Evolutionary conservation across 148 eudicot genomes (phyloP), one percentile per base, ranked within the genome.

Genomic region (Fagopyrum tataricum): DNA sequence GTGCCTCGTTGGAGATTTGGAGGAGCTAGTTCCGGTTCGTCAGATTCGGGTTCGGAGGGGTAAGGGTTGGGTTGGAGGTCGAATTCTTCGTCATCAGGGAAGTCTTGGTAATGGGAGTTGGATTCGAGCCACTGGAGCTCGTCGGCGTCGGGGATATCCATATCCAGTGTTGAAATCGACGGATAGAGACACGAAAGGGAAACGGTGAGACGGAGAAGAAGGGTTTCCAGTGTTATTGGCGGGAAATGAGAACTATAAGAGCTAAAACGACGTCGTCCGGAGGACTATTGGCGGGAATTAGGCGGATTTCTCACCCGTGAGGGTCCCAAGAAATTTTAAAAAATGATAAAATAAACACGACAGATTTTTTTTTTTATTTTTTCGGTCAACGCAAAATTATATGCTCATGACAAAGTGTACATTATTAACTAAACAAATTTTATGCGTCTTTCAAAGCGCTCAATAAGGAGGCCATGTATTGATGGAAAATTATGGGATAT

Each of bases 121-220:
- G 94, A 81, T 84, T 93, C 98, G 24, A 94, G 88, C 97, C 91
- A 94, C 70, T 89, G 81, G 61, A 94, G 96, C 88, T 93, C 98
- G 17, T 89, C 96, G 3, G 85, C 43, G 47, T 81, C 87, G 23
- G 96, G 96, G 73, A 85, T 77, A 24, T 92, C 88, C 86, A 87
- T 86, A 26, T 71, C 80, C 71, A 47, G 70, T n/a, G n/a, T 53
- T 3, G 72, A 44, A 44, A 70, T 46, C 72, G 39, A 51, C 72
- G 8, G 72, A 20, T 39, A 10, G 72, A 20, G 72, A 20, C 39
- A 70, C 42, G 18, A 14, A 64, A 13, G 44, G 20, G 21, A 43
- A 31, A 39, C 7, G 44, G 44, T 4, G 69, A 37, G 6, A 62
- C 23, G 4, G 69, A 44, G 44, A 9, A 44, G 11, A 37, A 70